Evolutionary conservation across 1,139 yeast genomes (phyloP), one percentile per base, ranked within the genome.

Genomic region (Taiozyma sp.): DNA sequence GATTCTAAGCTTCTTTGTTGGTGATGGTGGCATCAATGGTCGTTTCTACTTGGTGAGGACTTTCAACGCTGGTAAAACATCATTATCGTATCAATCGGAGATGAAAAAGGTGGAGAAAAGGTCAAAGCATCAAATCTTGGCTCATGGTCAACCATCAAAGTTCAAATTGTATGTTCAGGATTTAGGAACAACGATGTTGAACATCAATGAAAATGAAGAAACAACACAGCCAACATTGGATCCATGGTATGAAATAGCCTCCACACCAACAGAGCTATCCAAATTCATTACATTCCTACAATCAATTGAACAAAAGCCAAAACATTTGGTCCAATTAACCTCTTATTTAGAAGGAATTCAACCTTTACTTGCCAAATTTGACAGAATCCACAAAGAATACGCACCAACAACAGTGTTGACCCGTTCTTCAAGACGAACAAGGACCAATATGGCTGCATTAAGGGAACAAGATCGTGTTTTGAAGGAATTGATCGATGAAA

Each of bases 121-220:
- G 34, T 35, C 56, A 4, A 56, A 63, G 19, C 19, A 19, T 19
- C 19, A 19, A 19, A 19, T 19, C 19, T 19, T 19, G 19, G 42
- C 19, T 54, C 57, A 61, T 2, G 58, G 61, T 1, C 59, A 62
- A 21, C 72, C 76, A 0, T 70, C 79, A 1, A 58, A 65, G 16
- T 77, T 77, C 63, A 76, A 74, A 49, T 58, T 77, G n/a, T 77
- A 75, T 51, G 80, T 76, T n/a, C 76, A 77, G 55, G 81, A 77
- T 62, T 71, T 75, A 1, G 68, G 73, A 48, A 62, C 65, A 29
- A 67, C 73, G 68, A 59, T 76, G 28, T 55, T 59, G 2, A 67
- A 66, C 6, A 28, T 28, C 40, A 35, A 16, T 35, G 40, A 35
- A 35, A 16, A 16, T 19, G 40, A 35, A 35, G 22, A 16, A 16